Evolutionary conservation across 2,329 filamentous ascomycete genomes (phyloP).

Genomic region (Phoma sp.): DNA sequence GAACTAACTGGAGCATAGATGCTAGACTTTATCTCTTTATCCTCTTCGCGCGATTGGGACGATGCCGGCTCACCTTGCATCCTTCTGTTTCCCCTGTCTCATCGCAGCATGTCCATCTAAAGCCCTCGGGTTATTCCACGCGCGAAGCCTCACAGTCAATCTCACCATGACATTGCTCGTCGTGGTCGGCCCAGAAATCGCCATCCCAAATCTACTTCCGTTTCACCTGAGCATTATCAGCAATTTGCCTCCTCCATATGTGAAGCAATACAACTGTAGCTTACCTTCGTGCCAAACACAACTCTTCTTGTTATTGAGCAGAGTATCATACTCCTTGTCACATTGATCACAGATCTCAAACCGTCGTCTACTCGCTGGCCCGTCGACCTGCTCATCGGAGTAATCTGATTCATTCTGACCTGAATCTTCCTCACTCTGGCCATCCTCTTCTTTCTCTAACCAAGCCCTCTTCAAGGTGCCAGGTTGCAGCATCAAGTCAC

Average conservation of each 20-base stretch:
- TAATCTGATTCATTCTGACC: constrained; percentile 6
- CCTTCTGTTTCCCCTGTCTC: constrained; percentile 9
- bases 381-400: constrained; percentile 4
- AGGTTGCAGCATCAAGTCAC: not conserved
- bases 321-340: constrained; percentile 29
- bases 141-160: constrained; percentile 25
- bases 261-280: not conserved
- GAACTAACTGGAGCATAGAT: too few species aligned
- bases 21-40: not conserved
- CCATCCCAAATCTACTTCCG: constrained; percentile 19
- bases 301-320: constrained; percentile 17
- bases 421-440: not conserved
- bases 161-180: constrained; percentile 33
- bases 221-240: constrained; percentile 16
- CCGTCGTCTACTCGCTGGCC: constrained; percentile 9
- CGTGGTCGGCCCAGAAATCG: constrained; percentile 39
- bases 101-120: constrained; percentile 40
- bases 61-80: constrained; percentile 33
- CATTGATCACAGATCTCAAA: constrained; percentile 31
- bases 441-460: not conserved
- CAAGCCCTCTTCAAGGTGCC: constrained; percentile 1
- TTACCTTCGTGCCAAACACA: constrained; percentile 31
- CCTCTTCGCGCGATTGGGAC: constrained; percentile 20
- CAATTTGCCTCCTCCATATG: not conserved
- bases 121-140: constrained; percentile 33